These are phyloP conservation scores for Rosa multiflora DNA, from an alignment of 306 rosid genomes.

Conservation along the genomic window DNA sequence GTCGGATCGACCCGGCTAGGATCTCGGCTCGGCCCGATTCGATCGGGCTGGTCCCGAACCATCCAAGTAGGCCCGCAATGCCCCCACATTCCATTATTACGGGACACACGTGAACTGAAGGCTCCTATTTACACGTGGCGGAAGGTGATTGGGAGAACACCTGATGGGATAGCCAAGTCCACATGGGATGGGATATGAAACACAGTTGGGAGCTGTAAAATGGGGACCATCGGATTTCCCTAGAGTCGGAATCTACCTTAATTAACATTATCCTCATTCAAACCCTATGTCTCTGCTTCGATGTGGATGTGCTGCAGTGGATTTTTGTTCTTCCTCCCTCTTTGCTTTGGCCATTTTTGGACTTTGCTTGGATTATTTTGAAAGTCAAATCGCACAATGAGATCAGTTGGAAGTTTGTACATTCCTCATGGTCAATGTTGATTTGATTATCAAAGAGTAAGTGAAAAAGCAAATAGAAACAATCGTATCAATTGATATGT, in stretches of 20 bases:
- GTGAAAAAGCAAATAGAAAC: no score
- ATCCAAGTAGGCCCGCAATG: slow-evolving; percentile 8
- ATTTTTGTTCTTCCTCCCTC: neutral
- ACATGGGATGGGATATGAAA: slow-evolving; percentile 44
- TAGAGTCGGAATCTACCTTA: slow-evolving; percentile 18
- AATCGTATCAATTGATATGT: neutral
- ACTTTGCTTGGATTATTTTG: neutral
- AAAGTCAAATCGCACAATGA: neutral
- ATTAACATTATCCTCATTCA: slow-evolving; percentile 31
- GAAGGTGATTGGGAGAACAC: slow-evolving; percentile 17
- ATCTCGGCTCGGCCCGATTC: slow-evolving; percentile 19
- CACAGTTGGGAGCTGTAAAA: slow-evolving; percentile 13
- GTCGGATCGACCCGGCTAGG: slow-evolving; percentile 23
- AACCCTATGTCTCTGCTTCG: neutral
- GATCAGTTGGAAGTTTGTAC: neutral
- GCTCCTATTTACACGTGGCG: slow-evolving; percentile 27
- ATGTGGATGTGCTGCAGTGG: slow-evolving; percentile 29
- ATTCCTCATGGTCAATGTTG: neutral
- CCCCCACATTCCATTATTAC: slow-evolving; percentile 24
- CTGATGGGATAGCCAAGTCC: slow-evolving; percentile 30
- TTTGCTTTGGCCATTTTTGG: neutral
- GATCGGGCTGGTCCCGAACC: slow-evolving; percentile 29
- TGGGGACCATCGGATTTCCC: slow-evolving; percentile 38
- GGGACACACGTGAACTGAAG: slow-evolving; percentile 51
- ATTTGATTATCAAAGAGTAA: neutral